Evolutionary conservation across 306 rosid species (phyloP).

Genomic region (Clitoria ternatea): DNA sequence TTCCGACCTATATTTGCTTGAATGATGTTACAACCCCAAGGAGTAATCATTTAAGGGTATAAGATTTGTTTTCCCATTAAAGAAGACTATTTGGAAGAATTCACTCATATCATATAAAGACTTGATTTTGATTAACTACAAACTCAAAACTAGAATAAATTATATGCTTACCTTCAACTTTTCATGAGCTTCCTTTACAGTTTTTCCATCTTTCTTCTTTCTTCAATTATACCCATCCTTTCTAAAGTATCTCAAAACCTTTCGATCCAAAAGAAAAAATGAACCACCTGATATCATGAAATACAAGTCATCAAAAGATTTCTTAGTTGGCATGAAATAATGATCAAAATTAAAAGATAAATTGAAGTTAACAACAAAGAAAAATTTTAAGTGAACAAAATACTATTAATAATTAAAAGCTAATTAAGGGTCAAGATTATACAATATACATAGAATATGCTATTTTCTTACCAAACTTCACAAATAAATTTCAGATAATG

Average conservation of each 20-base stretch:
- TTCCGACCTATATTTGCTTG: conserved; percentile 75
- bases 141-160: conserved; percentile 14
- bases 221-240: conserved; percentile 96
- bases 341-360: background rate
- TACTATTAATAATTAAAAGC: conserved; percentile 9
- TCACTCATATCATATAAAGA: background rate
- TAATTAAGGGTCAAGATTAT: background rate
- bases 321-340: background rate
- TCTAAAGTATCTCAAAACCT: conserved; percentile 86
- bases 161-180: conserved; percentile 68
- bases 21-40: conserved; percentile 29
- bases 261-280: conserved; percentile 81
- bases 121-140: background rate
- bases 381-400: conserved; percentile 14
- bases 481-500: background rate
- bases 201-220: conserved; percentile 88
- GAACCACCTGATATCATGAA: conserved; percentile 68
- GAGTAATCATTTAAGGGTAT: conserved; percentile 15
- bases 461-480: conserved; percentile 12
- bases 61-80: conserved; percentile 18
- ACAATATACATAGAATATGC: background rate
- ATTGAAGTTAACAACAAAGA: background rate
- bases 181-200: conserved; percentile 94
- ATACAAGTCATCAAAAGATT: conserved; percentile 10
- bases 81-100: background rate